Conservation (phyloP, 2,329 filamentous ascomycete genomes). For the Ceratocystis lukuohia region DNA sequence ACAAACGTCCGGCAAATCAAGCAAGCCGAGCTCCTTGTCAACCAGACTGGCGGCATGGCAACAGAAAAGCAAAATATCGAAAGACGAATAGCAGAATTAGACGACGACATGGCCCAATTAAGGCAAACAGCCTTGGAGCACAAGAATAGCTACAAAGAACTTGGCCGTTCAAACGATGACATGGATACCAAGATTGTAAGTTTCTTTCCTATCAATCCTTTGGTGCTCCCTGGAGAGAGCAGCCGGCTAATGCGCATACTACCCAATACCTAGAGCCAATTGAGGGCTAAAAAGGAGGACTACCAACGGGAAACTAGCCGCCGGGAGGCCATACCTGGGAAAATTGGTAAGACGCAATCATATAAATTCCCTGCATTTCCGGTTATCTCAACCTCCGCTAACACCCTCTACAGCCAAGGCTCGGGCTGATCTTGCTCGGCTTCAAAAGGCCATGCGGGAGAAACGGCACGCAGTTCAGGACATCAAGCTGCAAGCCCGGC, state of each 20-base stretch:
- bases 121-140: slow-evolving; percentile 30
- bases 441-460: slow-evolving; percentile 34
- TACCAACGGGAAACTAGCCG: slow-evolving; percentile 53
- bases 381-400: not conserved
- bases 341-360: slow-evolving; percentile 43
- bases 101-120: slow-evolving; percentile 27
- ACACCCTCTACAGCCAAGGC: not conserved
- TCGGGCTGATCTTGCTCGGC: not conserved
- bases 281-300: slow-evolving; percentile 50
- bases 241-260: slow-evolving; percentile 20
- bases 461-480: slow-evolving; percentile 48
- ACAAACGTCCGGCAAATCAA: slow-evolving; percentile 56
- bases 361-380: not conserved
- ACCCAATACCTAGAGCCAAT: slow-evolving; percentile 29
- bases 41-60: slow-evolving; percentile 58
- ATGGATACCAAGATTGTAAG: not conserved
- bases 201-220: not conserved
- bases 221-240: not conserved
- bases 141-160: not conserved
- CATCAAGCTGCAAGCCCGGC: slow-evolving; percentile 6
- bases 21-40: slow-evolving; percentile 54
- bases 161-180: not conserved
- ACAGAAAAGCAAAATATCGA: slow-evolving; percentile 50
- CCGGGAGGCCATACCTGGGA: slow-evolving; percentile 55
- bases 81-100: slow-evolving; percentile 35